Evolutionary conservation across 225 moss, liverwort and hornwort genomes (phyloP), one percentile per base, ranked within the genome.

Genomic region (Neckera pumila): DNA sequence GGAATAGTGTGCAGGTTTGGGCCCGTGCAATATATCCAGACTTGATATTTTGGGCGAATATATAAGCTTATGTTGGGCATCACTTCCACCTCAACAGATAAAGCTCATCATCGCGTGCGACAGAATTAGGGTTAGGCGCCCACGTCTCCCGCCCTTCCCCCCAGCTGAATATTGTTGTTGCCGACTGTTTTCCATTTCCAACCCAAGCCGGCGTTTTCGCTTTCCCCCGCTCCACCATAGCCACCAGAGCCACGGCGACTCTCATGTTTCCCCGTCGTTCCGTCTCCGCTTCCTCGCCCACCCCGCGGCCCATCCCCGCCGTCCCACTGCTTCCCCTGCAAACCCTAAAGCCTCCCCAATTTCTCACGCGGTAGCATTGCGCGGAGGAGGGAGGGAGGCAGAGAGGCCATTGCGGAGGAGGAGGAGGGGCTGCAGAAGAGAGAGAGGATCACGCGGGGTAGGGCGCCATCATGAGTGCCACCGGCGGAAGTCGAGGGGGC

Each of bases 391-490:
- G 60, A 75, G 45, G 30, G 60, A 79, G 79, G 78, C 43, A 42
- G 71, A 40, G 80, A 81, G 81, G 85, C 66, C 66, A 66, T 82
- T n/a, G 86, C 67, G 17, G 57, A 28, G 22, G 62, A 77, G 13
- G 70, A 25, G 33, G 47, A 16, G n/a, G n/a, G n/a, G 62, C 75
- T 70, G 86, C 36, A 11, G 36, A 60, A 11, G 36, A 71, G 43
- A 71, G 43, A 72, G 58, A 69, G 19, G 31, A 43, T 38, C 57
- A 53, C 40, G 87, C 63, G 62, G 76, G 69, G 22, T 9, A 22
- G 78, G 36, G 25, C 54, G 54, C 25, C 88, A 83, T 17, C 73
- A 91, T 91, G 91, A 96, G 95, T 92, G 90, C 90, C 83, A 42
- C 81, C 73, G 63, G 81, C 53, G 13, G 72, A 14, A 91, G 91